These are phyloP conservation scores for Alternaria sp. DNA, from an alignment of 2,329 filamentous ascomycete genomes.

Conservation along the genomic window DNA sequence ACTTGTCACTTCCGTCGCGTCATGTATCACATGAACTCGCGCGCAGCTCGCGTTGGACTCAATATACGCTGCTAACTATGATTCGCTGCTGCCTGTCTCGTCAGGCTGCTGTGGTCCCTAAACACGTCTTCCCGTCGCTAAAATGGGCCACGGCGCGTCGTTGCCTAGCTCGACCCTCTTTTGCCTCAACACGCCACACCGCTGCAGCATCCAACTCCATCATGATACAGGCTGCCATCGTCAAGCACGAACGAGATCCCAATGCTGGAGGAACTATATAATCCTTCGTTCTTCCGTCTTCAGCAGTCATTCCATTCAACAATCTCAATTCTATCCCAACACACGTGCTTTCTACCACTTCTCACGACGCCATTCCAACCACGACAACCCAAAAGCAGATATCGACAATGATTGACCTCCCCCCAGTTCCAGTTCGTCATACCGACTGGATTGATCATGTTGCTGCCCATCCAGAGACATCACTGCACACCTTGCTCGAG, in stretches of 20 bases:
- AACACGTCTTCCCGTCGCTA: background rate
- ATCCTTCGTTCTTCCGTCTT: background rate
- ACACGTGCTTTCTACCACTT: background rate
- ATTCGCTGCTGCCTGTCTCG: slow-evolving; percentile 4
- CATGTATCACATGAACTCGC: slow-evolving; percentile 7
- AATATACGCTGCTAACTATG: background rate
- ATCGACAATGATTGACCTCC: slow-evolving; percentile 33
- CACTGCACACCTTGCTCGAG: slow-evolving; percentile 64
- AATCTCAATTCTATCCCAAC: background rate
- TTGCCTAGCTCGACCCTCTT: slow-evolving; percentile 11
- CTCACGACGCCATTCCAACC: background rate
- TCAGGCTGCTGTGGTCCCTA: slow-evolving; percentile 1
- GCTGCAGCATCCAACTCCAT: background rate
- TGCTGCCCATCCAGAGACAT: slow-evolving; percentile 58
- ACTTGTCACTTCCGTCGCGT: background rate
- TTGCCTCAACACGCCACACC: slow-evolving; percentile 29
- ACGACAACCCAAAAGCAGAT: slow-evolving; percentile 17
- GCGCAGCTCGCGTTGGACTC: background rate
- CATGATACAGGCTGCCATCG: background rate
- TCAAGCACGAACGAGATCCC: background rate
- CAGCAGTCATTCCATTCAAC: background rate
- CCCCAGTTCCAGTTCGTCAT: slow-evolving; percentile 48
- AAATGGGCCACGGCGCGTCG: background rate
- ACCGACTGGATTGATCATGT: slow-evolving; percentile 61
- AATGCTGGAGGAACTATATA: background rate